Conservation (phyloP, 805 yeast genomes). For the Scheffersomyces coipomensis region DNA sequence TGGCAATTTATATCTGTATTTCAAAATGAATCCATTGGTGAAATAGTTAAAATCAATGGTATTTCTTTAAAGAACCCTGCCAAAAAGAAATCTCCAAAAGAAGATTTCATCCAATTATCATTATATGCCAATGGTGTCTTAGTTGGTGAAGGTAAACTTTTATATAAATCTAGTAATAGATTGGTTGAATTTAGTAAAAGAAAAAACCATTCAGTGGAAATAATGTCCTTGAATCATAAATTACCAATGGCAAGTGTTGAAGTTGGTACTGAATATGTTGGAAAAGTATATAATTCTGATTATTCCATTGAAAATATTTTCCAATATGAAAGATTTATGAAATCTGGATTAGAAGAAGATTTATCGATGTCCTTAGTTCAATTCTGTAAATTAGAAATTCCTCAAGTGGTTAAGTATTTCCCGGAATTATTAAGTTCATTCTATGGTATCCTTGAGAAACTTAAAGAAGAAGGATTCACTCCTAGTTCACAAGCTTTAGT, state of each 20-base stretch:
- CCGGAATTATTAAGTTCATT: conserved; percentile 48
- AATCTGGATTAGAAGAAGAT: conserved; percentile 39
- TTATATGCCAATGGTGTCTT: conserved; percentile 63
- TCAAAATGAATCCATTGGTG: conserved; percentile 72
- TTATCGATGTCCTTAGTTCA: conserved; percentile 47
- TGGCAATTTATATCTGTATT: conserved; percentile 78
- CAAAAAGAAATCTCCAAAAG: conserved; percentile 33
- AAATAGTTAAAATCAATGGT: conserved; percentile 63
- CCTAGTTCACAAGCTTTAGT: conserved; percentile 28
- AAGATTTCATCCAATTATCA: conserved; percentile 54
- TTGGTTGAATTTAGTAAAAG: conserved; percentile 46
- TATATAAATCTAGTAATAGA: conserved; percentile 45
- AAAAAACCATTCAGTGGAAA: conserved; percentile 44
- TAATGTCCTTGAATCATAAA: conserved; percentile 35
- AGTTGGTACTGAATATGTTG: conserved; percentile 63
- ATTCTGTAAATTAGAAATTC: conserved; percentile 53
- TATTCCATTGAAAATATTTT: conserved; percentile 51
- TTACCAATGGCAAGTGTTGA: conserved; percentile 48
- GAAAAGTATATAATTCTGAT: conserved; percentile 63
- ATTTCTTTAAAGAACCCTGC: conserved; percentile 38
- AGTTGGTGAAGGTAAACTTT: conserved; percentile 58
- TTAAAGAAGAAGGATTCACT: conserved; percentile 20
- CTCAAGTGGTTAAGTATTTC: conserved; percentile 58
- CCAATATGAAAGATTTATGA: conserved; percentile 48
- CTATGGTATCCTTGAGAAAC: conserved; percentile 28